These are phyloP conservation scores for Dothiorella sarmentorum DNA, from an alignment of 2,329 filamentous ascomycete species.

Conservation along the genomic window DNA sequence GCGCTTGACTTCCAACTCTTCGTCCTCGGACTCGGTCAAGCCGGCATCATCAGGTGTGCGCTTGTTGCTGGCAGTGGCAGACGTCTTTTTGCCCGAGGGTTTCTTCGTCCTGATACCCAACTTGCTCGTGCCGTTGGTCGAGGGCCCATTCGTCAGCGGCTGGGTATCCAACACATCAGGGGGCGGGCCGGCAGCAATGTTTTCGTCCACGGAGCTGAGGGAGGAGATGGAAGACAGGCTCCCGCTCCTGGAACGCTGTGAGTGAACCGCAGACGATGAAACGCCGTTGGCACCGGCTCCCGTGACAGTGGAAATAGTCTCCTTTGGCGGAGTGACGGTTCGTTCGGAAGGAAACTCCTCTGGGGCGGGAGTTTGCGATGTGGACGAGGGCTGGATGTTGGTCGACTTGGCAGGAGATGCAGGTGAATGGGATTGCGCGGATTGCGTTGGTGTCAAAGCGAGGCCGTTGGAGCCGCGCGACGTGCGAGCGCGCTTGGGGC, in stretches of 20 bases:
- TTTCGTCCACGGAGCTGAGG: constrained; percentile 17
- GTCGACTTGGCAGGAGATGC: background rate
- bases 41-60: constrained; percentile 10
- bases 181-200: constrained; percentile 11
- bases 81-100: background rate
- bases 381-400: background rate
- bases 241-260: background rate
- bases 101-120: constrained; percentile 7
- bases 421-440: constrained; percentile 2
- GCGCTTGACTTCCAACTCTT: constrained; percentile 14
- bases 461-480: constrained; percentile 7
- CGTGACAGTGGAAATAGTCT: background rate
- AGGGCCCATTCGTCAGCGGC: background rate
- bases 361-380: background rate
- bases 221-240: constrained; percentile 12
- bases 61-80: background rate
- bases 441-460: constrained; percentile 13
- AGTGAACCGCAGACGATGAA: constrained; percentile 5
- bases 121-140: background rate
- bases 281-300: constrained; percentile 4
- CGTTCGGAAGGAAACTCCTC: constrained; percentile 2
- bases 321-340: constrained; percentile 3
- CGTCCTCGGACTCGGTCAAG: constrained; percentile 11
- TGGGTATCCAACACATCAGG: constrained; percentile 2
- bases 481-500: constrained; percentile 11